These are phyloP conservation scores for Mortierella sp. DNA, from an alignment of 371 early-diverging fungal species.

Conservation along the genomic window DNA sequence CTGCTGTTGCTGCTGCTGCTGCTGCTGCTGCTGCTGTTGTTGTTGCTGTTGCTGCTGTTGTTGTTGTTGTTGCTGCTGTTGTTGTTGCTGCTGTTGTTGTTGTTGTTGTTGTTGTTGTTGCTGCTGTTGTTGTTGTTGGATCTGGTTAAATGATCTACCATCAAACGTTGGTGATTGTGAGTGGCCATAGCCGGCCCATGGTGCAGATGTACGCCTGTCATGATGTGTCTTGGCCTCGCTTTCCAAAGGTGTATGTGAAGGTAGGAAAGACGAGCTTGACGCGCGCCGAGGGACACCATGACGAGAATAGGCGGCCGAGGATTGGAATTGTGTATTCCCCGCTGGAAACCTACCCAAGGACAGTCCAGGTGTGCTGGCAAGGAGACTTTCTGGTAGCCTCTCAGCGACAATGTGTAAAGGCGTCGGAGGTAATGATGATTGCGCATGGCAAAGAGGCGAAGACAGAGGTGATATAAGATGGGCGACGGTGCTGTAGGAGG, in stretches of 20 bases:
- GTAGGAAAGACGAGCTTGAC: constrained; percentile 47
- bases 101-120: constrained; percentile 8
- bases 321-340: constrained; percentile 23
- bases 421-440: constrained; percentile 50
- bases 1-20: not conserved
- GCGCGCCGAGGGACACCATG: constrained; percentile 40
- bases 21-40: not conserved
- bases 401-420: constrained; percentile 39
- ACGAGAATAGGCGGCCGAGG: constrained; percentile 25
- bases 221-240: constrained; percentile 32
- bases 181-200: constrained; percentile 28
- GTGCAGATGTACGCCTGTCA: constrained; percentile 46
- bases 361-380: constrained; percentile 4
- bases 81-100: constrained; percentile 8
- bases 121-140: not conserved
- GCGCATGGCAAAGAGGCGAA: constrained; percentile 39
- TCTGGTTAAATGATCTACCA: constrained; percentile 2
- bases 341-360: constrained; percentile 24
- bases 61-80: constrained; percentile 7
- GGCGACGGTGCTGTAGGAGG: constrained; percentile 31
- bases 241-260: constrained; percentile 24
- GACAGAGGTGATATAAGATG: constrained; percentile 46
- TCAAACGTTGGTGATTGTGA: constrained; percentile 24
- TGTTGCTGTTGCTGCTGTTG: too few species aligned
- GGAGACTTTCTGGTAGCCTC: constrained; percentile 28